Percentiles rank a stretch among this genome's conserved stretches.
phyloP scores from a whole-genome alignment of 2,329 filamentous ascomycete genomes.

The Tolypocladium paradoxum region DNA sequence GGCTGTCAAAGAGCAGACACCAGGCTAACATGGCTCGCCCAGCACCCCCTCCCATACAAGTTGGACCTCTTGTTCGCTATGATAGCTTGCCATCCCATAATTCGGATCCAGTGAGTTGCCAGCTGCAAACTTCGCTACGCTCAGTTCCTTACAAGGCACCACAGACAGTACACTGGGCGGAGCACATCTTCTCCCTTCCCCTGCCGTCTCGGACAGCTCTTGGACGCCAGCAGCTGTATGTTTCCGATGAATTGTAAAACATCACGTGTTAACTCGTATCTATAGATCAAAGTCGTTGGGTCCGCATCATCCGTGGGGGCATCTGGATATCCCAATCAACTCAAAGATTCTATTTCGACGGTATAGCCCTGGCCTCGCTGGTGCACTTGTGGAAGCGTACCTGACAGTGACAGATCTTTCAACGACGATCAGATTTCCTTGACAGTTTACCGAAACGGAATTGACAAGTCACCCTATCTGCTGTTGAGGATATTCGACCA shows the following conservation, averaged over 20 bases:
- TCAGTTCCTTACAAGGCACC: conserved; percentile 3
- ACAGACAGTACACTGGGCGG: conserved; percentile 48
- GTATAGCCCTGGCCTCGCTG: conserved; percentile 20
- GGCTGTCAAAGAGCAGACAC: neutral
- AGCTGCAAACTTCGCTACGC: neutral
- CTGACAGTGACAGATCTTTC: conserved; percentile 31
- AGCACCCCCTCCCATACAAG: conserved; percentile 22
- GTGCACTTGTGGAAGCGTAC: neutral
- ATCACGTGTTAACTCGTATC: neutral
- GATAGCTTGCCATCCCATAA: conserved; percentile 14
- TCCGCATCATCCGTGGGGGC: conserved; percentile 31
- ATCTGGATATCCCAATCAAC: conserved; percentile 32
- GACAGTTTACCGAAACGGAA: conserved; percentile 36
- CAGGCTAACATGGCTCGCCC: neutral
- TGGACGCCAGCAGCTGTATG: conserved; percentile 21
- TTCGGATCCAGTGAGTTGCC: conserved; percentile 12
- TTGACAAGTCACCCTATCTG: conserved; percentile 33
- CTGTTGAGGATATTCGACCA: conserved; percentile 32
- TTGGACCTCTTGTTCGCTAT: conserved; percentile 22
- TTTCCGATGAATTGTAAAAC: neutral
- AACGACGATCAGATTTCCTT: conserved; percentile 44
- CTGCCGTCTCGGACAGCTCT: conserved; percentile 40
- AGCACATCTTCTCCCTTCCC: conserved; percentile 47
- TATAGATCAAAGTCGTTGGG: conserved; percentile 35
- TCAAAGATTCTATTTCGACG: conserved; percentile 44